These are phyloP conservation scores for Arthromyces matolae DNA, from an alignment of 768 basidiomycete genomes.

Conservation along the genomic window DNA sequence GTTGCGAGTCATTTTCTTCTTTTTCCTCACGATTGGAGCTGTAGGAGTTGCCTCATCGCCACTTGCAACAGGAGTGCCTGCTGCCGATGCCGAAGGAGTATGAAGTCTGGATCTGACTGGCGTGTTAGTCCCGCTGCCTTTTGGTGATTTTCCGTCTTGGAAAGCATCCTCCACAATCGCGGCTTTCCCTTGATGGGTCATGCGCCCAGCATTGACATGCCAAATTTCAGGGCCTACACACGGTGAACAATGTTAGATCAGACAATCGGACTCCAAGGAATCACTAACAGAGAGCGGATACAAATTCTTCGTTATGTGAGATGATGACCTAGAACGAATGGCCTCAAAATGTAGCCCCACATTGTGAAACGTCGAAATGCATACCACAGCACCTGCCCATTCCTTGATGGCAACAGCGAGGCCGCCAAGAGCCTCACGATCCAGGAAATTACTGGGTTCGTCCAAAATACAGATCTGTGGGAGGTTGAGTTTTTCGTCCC, in stretches of 20 bases:
- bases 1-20: constrained; percentile 90
- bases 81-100: constrained; percentile 65
- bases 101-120: constrained; percentile 66
- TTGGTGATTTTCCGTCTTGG: constrained; percentile 63
- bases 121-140: constrained; percentile 68
- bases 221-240: constrained; percentile 93
- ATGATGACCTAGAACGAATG: constrained; percentile 70
- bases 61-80: constrained; percentile 74
- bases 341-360: background rate
- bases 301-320: constrained; percentile 91
- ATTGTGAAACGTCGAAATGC: constrained; percentile 21
- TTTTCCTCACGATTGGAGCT: constrained; percentile 54
- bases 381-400: constrained; percentile 88
- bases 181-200: constrained; percentile 86
- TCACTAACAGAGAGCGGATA: constrained; percentile 71
- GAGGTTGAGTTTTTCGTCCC: background rate
- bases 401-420: constrained; percentile 92
- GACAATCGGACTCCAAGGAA: constrained; percentile 7
- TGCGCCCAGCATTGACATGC: constrained; percentile 82
- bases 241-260: too few species aligned
- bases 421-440: constrained; percentile 92
- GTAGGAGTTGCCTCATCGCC: constrained; percentile 59
- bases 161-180: constrained; percentile 84
- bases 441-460: constrained; percentile 96
- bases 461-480: constrained; percentile 70